Evolutionary conservation across 441 rosid species (phyloP), one percentile per base, ranked within the genome.

Genomic region (Iberis amara): DNA sequence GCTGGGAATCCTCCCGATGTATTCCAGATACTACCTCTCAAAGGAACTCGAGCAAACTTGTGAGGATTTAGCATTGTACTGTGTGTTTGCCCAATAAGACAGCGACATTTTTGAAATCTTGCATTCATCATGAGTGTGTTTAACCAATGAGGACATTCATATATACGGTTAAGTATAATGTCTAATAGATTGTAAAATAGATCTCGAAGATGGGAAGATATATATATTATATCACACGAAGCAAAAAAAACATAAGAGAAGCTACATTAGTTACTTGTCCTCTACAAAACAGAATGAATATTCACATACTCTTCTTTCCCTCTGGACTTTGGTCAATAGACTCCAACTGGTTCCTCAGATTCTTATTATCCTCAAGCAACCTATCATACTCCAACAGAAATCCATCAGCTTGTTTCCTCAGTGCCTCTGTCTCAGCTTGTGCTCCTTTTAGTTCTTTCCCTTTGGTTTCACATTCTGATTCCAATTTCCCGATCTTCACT

Each of bases 361-460:
- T 80, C 59, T 82, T 94, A 60, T 88, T 88, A 66, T 88, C 89
- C 31, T 73, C 89, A 26, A 79, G 77, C 57, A 82, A 28, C 52
- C 80, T 85, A 57, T 81, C 94, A 61, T 79, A 76, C 71, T 88
- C 91, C 8, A 75, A 27, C 40, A 80, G 83, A 47, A 82, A 74
- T 28, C 76, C 94, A 61, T 88, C 91, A 0, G 87, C 81, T 67
- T 79, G 86, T 50, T 82, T 88, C 32, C 73, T 79, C 24, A 79
- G 49, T 10, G 91, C 85, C 65, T 74, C 81, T 12, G 80, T 81
- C 64, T 85, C 79, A 14, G 71, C 77, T 64, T 66, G 65, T 13
- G 82, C 89, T 5, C 71, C 49, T 46, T 78, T 74, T 11, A 78
- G 76, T 45, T 79, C 85, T 38, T 76, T 73, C 3, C 65, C 71